These are phyloP conservation scores for Misopates orontium DNA, from an alignment of 257 asterid species.

Conservation along the genomic window DNA sequence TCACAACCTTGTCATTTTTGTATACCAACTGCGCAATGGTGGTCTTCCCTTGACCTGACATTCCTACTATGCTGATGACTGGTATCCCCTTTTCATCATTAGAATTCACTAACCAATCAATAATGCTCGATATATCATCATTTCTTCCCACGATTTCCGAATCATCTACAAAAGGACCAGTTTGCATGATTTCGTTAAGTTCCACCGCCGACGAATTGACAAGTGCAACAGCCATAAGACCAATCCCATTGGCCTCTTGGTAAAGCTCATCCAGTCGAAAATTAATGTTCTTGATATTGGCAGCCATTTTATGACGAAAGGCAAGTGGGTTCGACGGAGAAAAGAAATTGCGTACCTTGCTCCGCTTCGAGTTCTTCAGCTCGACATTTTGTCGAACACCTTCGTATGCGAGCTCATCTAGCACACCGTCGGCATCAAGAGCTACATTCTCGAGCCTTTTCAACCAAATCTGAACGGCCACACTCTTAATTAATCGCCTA, in stretches of 20 bases:
- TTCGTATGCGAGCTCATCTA: neutral
- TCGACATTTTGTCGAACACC: neutral
- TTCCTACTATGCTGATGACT: conserved; percentile 18
- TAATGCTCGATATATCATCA: conserved; percentile 16
- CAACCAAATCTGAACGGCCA: conserved; percentile 13
- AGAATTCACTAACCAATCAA: conserved; percentile 11
- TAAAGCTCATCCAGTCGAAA: neutral
- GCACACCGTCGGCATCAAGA: neutral
- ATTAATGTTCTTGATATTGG: neutral
- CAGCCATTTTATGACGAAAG: too few species aligned
- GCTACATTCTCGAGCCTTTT: conserved; percentile 9
- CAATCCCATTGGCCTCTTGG: conserved; percentile 7
- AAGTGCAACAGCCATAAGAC: neutral
- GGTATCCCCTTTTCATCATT: conserved; percentile 9
- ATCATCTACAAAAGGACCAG: conserved; percentile 19
- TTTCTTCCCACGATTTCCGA: conserved; percentile 26
- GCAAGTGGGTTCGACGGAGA: too few species aligned
- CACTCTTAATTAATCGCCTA: neutral
- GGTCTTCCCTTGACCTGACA: conserved; percentile 27
- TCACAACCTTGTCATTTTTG: conserved; percentile 2
- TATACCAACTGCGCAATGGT: conserved; percentile 13
- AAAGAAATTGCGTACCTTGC: neutral
- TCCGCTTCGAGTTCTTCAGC: neutral
- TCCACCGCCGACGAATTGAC: neutral
- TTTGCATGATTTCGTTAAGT: conserved; percentile 3